These are phyloP conservation scores for Globisporangium nodosum DNA, from an alignment of 352 stramenopile genomes.

Conservation along the genomic window DNA sequence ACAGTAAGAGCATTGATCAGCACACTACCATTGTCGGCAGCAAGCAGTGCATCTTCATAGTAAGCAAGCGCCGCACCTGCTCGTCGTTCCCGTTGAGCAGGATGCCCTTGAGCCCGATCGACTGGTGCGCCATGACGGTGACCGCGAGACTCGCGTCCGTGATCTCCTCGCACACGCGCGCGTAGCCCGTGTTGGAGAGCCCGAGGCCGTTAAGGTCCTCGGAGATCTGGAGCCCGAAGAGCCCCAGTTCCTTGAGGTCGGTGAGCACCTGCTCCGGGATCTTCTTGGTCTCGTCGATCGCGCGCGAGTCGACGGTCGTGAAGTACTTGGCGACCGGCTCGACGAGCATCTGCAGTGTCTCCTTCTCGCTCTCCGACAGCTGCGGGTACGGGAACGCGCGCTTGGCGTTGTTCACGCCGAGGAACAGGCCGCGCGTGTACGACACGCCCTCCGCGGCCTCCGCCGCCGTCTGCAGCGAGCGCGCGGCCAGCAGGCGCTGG, in stretches of 20 bases:
- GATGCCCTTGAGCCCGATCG: constrained; percentile 85
- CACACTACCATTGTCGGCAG: no score
- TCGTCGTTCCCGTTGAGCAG: constrained; percentile 80
- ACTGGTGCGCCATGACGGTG: constrained; percentile 87
- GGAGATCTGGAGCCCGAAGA: constrained; percentile 84
- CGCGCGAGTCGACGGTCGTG: constrained; percentile 49
- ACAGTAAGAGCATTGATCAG: no score
- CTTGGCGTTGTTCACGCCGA: constrained; percentile 75
- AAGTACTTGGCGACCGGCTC: constrained; percentile 83
- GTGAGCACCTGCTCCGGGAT: constrained; percentile 66
- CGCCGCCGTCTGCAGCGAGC: constrained; percentile 58
- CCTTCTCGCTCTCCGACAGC: constrained; percentile 57
- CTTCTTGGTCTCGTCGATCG: constrained; percentile 79
- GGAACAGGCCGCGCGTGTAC: constrained; percentile 79
- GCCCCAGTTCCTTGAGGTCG: constrained; percentile 78
- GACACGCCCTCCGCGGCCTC: constrained; percentile 61
- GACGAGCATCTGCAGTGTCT: constrained; percentile 84
- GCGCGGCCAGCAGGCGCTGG: constrained; percentile 15
- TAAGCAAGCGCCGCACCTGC: constrained; percentile 16
- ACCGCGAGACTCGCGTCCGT: constrained; percentile 73
- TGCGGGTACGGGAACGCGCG: constrained; percentile 80
- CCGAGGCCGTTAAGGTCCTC: constrained; percentile 74
- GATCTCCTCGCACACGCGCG: constrained; percentile 81
- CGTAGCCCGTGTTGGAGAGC: constrained; percentile 82
- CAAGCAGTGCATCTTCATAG: neutral